Conservation (phyloP, 495 filamentous ascomycete genomes). For the Rostrohypoxylon terebratum region DNA sequence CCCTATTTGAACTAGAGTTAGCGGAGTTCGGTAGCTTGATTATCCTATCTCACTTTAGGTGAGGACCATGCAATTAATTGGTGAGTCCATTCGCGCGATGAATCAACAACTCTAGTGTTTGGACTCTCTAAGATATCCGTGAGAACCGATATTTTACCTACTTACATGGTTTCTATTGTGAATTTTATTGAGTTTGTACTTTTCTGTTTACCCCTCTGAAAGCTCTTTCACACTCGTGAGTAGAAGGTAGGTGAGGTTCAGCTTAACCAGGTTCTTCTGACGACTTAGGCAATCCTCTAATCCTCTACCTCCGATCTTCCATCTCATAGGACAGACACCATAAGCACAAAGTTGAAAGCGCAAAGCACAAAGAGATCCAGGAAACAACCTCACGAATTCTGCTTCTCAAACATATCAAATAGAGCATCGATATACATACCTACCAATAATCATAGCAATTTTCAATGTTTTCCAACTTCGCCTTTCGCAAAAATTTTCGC, state of each 20-base stretch:
- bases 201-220: not conserved
- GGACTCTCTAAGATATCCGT: not conserved
- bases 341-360: too few species aligned
- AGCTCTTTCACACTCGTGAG: not conserved
- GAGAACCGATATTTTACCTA: not conserved
- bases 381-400: not conserved
- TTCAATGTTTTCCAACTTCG: conserved; percentile 1
- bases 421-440: not conserved
- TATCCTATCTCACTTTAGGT: conserved; percentile 24
- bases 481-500: not conserved
- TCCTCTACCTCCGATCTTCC: not conserved
- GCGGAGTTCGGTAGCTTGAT: conserved; percentile 29
- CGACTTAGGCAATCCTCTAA: not conserved
- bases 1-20: conserved; percentile 19
- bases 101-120: not conserved
- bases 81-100: not conserved
- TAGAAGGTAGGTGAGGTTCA: not conserved
- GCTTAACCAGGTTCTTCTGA: not conserved
- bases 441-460: not conserved
- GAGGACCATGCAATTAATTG: not conserved
- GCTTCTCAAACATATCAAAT: not conserved
- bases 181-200: not conserved
- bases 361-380: not conserved
- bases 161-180: not conserved
- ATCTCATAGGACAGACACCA: conserved; percentile 1